These are phyloP conservation scores for Leccinum barrowsii DNA, from an alignment of 768 basidiomycete genomes.

Conservation along the genomic window DNA sequence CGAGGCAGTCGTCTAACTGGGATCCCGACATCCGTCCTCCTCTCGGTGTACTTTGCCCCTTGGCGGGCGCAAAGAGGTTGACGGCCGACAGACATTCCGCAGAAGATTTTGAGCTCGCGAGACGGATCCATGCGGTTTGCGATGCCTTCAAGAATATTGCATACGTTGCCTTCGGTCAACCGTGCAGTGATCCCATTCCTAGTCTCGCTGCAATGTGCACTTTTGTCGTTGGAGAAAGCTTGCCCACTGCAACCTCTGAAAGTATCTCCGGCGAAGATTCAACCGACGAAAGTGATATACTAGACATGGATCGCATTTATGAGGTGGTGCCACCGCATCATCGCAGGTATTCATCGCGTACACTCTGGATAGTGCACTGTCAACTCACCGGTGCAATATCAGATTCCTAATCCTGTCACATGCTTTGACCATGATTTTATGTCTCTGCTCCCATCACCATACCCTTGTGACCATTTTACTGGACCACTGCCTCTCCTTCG, in stretches of 20 bases:
- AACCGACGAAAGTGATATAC: slow-evolving; percentile 22
- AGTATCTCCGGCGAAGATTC: slow-evolving; percentile 20
- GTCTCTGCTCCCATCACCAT: slow-evolving; percentile 42
- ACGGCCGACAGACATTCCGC: slow-evolving; percentile 32
- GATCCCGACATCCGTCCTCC: slow-evolving; percentile 26
- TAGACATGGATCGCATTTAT: slow-evolving; percentile 41
- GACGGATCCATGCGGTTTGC: slow-evolving; percentile 49
- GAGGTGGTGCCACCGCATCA: slow-evolving; percentile 50
- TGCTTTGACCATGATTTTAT: slow-evolving; percentile 46
- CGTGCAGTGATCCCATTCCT: slow-evolving; percentile 23
- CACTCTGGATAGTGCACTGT: slow-evolving; percentile 2
- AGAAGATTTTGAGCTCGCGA: slow-evolving; percentile 42
- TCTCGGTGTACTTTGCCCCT: slow-evolving; percentile 37
- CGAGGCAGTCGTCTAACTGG: slow-evolving; percentile 18
- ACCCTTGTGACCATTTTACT: slow-evolving; percentile 49
- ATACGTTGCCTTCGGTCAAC: slow-evolving; percentile 31
- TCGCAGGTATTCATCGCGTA: slow-evolving; percentile 41
- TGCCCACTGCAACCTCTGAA: slow-evolving; percentile 30
- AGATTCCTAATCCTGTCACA: slow-evolving; percentile 53
- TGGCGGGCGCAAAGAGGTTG: slow-evolving; percentile 34
- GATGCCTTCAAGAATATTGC: slow-evolving; percentile 53
- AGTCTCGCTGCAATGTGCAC: slow-evolving; percentile 47
- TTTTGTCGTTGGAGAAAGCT: slow-evolving; percentile 43
- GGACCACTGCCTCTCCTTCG: slow-evolving; percentile 45
- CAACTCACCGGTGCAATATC: slow-evolving; percentile 1